phyloP scores from a whole-genome alignment of 1,284 basidiomycete genomes.

The Papiliotrema nemorosa region DNA sequence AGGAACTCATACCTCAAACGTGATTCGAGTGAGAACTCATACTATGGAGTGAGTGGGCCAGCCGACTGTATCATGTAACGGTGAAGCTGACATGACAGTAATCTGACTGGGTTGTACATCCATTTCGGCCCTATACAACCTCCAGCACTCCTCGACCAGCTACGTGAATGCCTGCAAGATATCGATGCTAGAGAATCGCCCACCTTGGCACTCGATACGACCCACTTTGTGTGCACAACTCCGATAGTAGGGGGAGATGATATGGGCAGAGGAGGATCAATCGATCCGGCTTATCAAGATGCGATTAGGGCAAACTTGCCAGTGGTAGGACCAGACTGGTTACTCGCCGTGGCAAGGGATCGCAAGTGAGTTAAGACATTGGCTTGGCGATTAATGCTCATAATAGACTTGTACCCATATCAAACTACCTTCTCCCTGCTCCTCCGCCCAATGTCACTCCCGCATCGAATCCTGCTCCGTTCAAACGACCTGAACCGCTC shows the following conservation, averaged over 20 bases:
- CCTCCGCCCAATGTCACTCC: conserved; percentile 41
- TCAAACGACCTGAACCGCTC: conserved; percentile 35
- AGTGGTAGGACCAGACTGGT: conserved; percentile 84
- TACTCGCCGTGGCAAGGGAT: conserved; percentile 75
- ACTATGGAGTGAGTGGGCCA: conserved; percentile 60
- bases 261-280: conserved; percentile 27
- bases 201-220: conserved; percentile 92
- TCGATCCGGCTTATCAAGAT: conserved; percentile 78
- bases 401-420: conserved; percentile 84
- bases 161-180: conserved; percentile 68
- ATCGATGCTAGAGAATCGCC: conserved; percentile 87
- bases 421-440: conserved; percentile 72
- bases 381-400: conserved; percentile 37
- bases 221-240: conserved; percentile 91
- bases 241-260: conserved; percentile 62
- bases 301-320: conserved; percentile 86
- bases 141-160: conserved; percentile 66
- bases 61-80: background rate
- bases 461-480: conserved; percentile 56
- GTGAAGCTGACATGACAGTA: conserved; percentile 50
- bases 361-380: conserved; percentile 60
- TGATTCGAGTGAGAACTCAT: conserved; percentile 78
- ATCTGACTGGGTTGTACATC: conserved; percentile 87
- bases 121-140: conserved; percentile 87
- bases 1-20: conserved; percentile 78